phyloP scores from a whole-genome alignment of 352 stramenopile species.

The Plasmopara halstedii region DNA sequence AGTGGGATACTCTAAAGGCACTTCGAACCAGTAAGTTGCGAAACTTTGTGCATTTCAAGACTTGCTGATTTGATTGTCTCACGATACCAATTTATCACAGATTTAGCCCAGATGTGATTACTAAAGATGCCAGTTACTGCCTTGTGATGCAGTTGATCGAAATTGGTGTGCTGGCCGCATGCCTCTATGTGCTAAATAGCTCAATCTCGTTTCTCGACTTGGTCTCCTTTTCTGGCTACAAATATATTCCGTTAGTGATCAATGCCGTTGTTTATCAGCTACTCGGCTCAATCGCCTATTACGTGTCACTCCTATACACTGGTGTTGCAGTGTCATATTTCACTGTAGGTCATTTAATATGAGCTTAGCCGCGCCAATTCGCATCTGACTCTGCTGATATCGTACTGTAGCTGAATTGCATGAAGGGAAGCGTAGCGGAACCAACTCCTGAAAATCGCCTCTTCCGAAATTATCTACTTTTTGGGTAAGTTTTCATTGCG shows the following conservation, averaged over 20 bases:
- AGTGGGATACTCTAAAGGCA: conserved; percentile 94
- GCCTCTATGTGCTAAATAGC: conserved; percentile 92
- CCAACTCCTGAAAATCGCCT: conserved; percentile 61
- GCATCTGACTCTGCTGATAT: conserved; percentile 1
- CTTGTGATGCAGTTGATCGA: conserved; percentile 87
- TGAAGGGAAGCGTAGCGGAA: conserved; percentile 79
- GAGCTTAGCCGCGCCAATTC: not conserved
- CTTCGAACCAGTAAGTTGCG: conserved; percentile 72
- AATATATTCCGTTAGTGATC: conserved; percentile 96
- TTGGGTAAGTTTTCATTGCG: conserved; percentile 40
- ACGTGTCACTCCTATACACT: conserved; percentile 91
- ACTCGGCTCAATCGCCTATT: conserved; percentile 84
- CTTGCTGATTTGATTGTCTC: not conserved
- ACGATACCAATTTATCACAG: conserved; percentile 27
- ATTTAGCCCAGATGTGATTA: conserved; percentile 96
- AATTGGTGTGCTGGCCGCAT: conserved; percentile 91
- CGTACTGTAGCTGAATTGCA: conserved; percentile 67
- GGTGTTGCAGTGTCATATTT: conserved; percentile 91
- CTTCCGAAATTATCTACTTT: conserved; percentile 83
- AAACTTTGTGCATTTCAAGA: not conserved
- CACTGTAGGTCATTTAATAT: conserved; percentile 59
- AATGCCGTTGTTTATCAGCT: conserved; percentile 89
- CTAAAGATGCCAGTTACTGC: conserved; percentile 89
- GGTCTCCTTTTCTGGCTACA: conserved; percentile 97
- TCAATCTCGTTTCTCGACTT: conserved; percentile 94